A percentile compares a stretch with the other conserved stretches of the same genome.
phyloP scores from a whole-genome alignment of 2,329 filamentous ascomycete species.

The Rhynchosporium secalis region DNA sequence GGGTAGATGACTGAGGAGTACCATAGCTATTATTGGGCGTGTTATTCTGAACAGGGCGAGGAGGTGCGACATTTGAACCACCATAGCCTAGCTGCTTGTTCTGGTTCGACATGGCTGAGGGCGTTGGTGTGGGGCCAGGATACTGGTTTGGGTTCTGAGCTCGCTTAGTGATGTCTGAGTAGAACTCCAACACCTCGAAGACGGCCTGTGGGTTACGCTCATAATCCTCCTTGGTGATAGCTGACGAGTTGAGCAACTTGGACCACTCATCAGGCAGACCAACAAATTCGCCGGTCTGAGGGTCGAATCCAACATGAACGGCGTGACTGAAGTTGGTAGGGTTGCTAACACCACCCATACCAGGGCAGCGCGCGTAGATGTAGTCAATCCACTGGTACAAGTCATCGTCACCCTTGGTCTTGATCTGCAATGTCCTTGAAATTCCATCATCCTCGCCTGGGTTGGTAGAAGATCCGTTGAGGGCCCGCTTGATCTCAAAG shows the following conservation, averaged over 20 bases:
- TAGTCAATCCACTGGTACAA: constrained; percentile 99
- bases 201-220: constrained; percentile 90
- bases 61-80: constrained; percentile 63
- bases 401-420: constrained; percentile 93
- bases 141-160: constrained; percentile 70
- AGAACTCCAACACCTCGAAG: constrained; percentile 81
- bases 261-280: constrained; percentile 96
- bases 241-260: constrained; percentile 90
- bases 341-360: constrained; percentile 97
- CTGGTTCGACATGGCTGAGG: constrained; percentile 53
- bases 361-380: constrained; percentile 93
- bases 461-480: constrained; percentile 67
- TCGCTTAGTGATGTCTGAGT: constrained; percentile 78
- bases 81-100: constrained; percentile 66
- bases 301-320: constrained; percentile 96
- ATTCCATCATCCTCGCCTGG: constrained; percentile 73
- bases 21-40: constrained; percentile 47
- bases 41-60: constrained; percentile 59
- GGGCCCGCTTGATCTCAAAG: constrained; percentile 84
- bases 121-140: constrained; percentile 66
- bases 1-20: constrained; percentile 28
- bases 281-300: constrained; percentile 90
- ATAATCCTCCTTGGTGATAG: constrained; percentile 98
- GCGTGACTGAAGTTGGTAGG: constrained; percentile 97
- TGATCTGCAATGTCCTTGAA: constrained; percentile 83